Base-by-base conservation (phyloP, 306 rosid genomes). In the Quercus agrifolia region DNA sequence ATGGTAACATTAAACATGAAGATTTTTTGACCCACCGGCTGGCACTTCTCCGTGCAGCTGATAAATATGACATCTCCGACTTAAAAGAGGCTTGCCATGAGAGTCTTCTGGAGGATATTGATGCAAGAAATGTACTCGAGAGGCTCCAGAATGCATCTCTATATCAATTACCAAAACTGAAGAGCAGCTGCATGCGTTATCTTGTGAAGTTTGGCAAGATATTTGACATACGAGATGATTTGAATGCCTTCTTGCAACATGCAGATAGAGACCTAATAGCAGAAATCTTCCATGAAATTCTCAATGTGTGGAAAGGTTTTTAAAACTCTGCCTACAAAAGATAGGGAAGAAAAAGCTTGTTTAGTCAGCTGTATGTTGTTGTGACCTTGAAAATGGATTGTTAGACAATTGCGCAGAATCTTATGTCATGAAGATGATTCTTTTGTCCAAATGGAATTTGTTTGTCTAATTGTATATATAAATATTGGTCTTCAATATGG, bases 161-260 rank as follows among this genome's bases (percentile, higher is more conserved):
- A 4, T 96, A 90, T 82, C 92, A 89, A 74, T 77, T 96, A 82
- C 91, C 89, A 10, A 88, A 85, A 69, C 80, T 96, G 77, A 93
- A 96, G 86, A 86, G 56, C 41, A 87, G 89, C 75, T 96, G 99
- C 77, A 71, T 96, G 80, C 75, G 89, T 41, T 96, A 96, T 79
- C 98, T 96, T 18, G 97, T 96, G 76, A 93, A 90, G 83, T 96
- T 96, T 57, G 98, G 98, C n/a, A 96, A 96, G 86, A 87, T 96
- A 61, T 91, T 56, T 15, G 98, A 96, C 79, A 86, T 96, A 66
- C 80, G 85, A 2, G 93, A 93, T 13, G 98, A 96, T 87, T 91
- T 96, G 85, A 86, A 87, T 77, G 82, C 86, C 63, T 96, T 96
- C 88, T 79, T 96, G 87, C 92, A 89, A 25, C 81, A 82, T 69